Percentiles rank a stretch among this genome's conserved stretches.
Conservation (phyloP, 225 moss, liverwort and hornwort genomes). For the Asterella californica region DNA sequence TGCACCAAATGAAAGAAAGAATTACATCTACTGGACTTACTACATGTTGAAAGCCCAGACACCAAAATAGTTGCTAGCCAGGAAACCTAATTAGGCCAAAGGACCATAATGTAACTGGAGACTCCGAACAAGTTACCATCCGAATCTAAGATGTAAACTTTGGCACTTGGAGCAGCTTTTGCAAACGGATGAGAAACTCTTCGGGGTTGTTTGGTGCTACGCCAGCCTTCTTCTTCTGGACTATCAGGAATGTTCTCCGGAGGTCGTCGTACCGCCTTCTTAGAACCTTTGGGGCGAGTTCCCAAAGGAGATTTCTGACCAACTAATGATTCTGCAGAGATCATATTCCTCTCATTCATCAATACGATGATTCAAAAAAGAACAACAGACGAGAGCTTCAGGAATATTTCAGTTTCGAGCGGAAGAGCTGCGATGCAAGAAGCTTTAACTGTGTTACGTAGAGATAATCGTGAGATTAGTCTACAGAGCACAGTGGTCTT, state of each 20-base stretch:
- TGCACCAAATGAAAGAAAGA: too few species aligned
- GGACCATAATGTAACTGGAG: neutral
- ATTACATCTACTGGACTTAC: too few species aligned
- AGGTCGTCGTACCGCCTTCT: conserved; percentile 26
- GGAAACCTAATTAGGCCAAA: neutral
- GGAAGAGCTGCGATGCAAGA: neutral
- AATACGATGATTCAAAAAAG: neutral
- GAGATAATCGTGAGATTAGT: too few species aligned
- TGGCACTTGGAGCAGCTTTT: conserved; percentile 11
- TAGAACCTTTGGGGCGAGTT: conserved; percentile 1
- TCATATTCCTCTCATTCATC: neutral
- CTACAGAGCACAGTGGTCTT: neutral
- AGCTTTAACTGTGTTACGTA: neutral
- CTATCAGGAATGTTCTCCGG: conserved; percentile 32
- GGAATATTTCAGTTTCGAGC: neutral
- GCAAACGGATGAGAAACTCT: conserved; percentile 39
- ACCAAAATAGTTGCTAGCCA: too few species aligned
- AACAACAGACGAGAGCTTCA: neutral
- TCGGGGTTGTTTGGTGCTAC: conserved; percentile 68
- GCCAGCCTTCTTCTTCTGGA: conserved; percentile 63
- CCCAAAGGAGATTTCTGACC: neutral
- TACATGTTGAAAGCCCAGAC: too few species aligned
- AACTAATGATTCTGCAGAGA: neutral
- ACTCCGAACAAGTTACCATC: conserved; percentile 27
- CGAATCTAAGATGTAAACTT: conserved; percentile 40